Percentiles rank a stretch among this genome's conserved stretches.
These are phyloP conservation scores for Parmales sp. DNA, from an alignment of 108 stramenopile genomes.

Conservation along the genomic window DNA sequence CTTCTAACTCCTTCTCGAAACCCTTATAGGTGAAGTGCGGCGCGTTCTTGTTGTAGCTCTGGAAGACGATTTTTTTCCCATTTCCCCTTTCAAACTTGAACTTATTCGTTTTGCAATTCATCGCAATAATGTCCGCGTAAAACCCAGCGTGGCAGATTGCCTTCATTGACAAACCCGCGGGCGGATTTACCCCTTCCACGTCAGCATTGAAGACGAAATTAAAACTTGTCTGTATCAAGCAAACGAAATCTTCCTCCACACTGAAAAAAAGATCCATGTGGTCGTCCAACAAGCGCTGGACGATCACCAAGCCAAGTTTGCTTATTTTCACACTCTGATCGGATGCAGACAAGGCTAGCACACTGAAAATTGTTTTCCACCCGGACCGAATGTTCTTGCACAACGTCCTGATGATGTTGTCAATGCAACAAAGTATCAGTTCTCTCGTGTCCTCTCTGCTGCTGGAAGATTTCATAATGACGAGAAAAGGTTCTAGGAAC, in stretches of 20 bases:
- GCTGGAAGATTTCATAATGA: conserved; percentile 56
- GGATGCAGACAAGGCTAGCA: conserved; percentile 48
- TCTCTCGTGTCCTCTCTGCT: conserved; percentile 64
- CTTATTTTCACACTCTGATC: conserved; percentile 56
- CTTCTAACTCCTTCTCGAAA: conserved; percentile 36
- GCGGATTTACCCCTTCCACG: no score
- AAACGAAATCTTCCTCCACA: conserved; percentile 66
- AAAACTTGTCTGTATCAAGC: conserved; percentile 58
- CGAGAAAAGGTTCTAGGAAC: conserved; percentile 82
- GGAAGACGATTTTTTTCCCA: background rate
- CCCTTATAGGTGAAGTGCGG: background rate
- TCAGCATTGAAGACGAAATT: conserved; percentile 50
- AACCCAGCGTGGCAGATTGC: conserved; percentile 77
- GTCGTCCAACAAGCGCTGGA: conserved; percentile 70
- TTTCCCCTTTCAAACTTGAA: background rate
- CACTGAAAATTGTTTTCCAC: conserved; percentile 79
- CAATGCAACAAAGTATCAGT: conserved; percentile 65
- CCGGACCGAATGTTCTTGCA: conserved; percentile 72
- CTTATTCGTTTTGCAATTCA: background rate
- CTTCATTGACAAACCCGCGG: conserved; percentile 68
- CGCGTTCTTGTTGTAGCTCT: background rate
- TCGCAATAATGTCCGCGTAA: conserved; percentile 74
- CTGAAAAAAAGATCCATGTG: conserved; percentile 56
- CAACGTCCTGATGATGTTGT: conserved; percentile 66
- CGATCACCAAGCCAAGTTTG: conserved; percentile 51